phyloP scores from a whole-genome alignment of 176 grass and related monocot genomes.

The Saccharum spontaneum region DNA sequence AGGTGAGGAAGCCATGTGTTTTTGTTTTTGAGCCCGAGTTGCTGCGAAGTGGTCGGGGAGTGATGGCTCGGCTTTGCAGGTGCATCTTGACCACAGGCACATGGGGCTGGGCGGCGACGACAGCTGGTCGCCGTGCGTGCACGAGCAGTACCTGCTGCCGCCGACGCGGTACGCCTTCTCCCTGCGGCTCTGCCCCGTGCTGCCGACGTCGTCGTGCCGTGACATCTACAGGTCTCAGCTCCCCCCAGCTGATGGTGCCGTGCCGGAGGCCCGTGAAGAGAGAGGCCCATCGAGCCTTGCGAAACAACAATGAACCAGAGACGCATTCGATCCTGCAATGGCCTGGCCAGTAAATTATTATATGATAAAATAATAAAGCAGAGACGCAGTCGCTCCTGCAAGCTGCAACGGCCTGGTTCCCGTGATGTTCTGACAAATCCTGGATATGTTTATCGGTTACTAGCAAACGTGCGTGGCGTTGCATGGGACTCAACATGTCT shows the following conservation, averaged over 20 bases:
- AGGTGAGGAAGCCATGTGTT: conserved; percentile 45
- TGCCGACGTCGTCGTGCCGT: conserved; percentile 61
- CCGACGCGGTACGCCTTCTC: conserved; percentile 68
- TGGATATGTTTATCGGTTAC: no score
- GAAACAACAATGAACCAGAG: background rate
- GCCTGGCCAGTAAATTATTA: no score
- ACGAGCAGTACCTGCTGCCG: conserved; percentile 73
- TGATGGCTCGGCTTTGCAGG: conserved; percentile 37
- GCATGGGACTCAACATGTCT: no score
- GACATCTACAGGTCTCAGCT: conserved; percentile 72
- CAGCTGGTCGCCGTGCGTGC: conserved; percentile 79
- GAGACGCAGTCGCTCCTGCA: background rate
- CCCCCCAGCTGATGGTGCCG: conserved; percentile 16
- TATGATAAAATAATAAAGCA: background rate
- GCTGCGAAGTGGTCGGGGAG: background rate
- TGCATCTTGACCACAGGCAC: conserved; percentile 90
- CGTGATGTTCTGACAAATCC: no score
- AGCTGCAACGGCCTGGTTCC: background rate
- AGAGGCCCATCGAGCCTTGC: background rate
- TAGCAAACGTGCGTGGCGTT: no score
- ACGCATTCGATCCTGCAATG: background rate
- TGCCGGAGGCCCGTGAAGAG: background rate
- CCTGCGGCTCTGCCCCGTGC: conserved; percentile 54
- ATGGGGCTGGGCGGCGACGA: conserved; percentile 93
- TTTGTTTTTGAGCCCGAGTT: background rate